Percentiles rank a stretch among this genome's conserved stretches.
Evolutionary conservation across 2,329 filamentous ascomycete genomes (phyloP).

Genomic region (Penicillium vulpinum): DNA sequence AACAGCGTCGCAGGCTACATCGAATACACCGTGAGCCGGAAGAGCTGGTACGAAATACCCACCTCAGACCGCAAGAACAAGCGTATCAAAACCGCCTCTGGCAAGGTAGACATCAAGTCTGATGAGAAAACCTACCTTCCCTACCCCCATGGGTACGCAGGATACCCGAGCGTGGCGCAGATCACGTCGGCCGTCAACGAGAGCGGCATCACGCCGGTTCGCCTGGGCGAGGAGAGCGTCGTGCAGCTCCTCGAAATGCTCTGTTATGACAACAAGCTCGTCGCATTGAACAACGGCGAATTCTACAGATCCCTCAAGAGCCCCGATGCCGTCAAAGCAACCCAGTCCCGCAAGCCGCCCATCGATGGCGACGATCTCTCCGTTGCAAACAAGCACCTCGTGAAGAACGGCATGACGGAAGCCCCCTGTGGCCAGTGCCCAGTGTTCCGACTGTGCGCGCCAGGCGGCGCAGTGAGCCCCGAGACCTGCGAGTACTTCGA

Average conservation of each 20-base stretch:
- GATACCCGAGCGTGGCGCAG: conserved; percentile 77
- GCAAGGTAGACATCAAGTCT: conserved; percentile 34
- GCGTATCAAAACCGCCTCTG: conserved; percentile 39
- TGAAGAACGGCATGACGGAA: conserved; percentile 78
- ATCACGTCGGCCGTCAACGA: conserved; percentile 74
- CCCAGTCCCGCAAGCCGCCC: conserved; percentile 35
- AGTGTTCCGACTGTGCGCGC: conserved; percentile 87
- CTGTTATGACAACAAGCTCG: conserved; percentile 81
- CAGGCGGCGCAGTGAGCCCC: conserved; percentile 86
- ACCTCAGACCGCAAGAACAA: conserved; percentile 43
- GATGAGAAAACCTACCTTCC: conserved; percentile 47
- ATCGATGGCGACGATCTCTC: conserved; percentile 29
- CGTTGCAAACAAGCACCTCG: conserved; percentile 42
- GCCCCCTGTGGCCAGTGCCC: conserved; percentile 89
- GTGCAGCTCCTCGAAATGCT: conserved; percentile 85
- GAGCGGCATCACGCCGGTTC: conserved; percentile 70
- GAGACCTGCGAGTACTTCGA: conserved; percentile 90
- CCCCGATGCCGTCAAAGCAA: conserved; percentile 38
- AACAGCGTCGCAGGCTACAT: conserved; percentile 71
- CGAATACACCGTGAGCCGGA: conserved; percentile 68
- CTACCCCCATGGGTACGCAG: conserved; percentile 64
- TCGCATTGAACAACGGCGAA: conserved; percentile 55
- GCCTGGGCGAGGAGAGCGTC: conserved; percentile 70
- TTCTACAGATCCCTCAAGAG: conserved; percentile 52
- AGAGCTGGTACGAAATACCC: conserved; percentile 66